Percentiles rank a stretch among this genome's conserved stretches.
Evolutionary conservation across 805 yeast species (phyloP).

Genomic region (Schwanniomyces vanrijiae): DNA sequence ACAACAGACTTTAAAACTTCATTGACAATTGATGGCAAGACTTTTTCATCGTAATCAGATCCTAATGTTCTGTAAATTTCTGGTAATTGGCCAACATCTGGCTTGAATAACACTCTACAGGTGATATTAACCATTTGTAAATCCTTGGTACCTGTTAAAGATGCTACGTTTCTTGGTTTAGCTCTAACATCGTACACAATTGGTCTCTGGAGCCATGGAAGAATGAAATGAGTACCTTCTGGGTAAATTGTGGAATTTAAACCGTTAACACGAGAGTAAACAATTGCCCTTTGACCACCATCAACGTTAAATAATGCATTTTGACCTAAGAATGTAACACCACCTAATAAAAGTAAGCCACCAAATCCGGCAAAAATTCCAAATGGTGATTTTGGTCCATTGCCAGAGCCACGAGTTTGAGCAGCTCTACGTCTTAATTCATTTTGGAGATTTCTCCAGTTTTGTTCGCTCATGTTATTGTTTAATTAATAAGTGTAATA

Average conservation of each 20-base stretch:
- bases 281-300: slow-evolving; percentile 98
- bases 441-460: slow-evolving; percentile 42
- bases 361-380: slow-evolving; percentile 44
- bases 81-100: slow-evolving; percentile 77
- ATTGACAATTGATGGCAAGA: slow-evolving; percentile 95
- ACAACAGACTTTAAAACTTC: slow-evolving; percentile 96
- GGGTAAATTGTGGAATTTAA: slow-evolving; percentile 77
- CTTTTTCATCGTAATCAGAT: slow-evolving; percentile 93
- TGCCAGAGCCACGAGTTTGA: slow-evolving; percentile 23
- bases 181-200: slow-evolving; percentile 93
- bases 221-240: slow-evolving; percentile 93
- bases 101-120: slow-evolving; percentile 95
- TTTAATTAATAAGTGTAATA: neutral
- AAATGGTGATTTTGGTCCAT: slow-evolving; percentile 33
- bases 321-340: slow-evolving; percentile 39
- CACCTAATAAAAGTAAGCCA: slow-evolving; percentile 40
- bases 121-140: slow-evolving; percentile 98
- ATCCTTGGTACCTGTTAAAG: slow-evolving; percentile 97
- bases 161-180: slow-evolving; percentile 93
- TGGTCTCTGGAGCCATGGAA: slow-evolving; percentile 96
- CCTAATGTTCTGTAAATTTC: slow-evolving; percentile 90
- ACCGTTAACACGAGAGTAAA: slow-evolving; percentile 86
- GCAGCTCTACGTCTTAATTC: slow-evolving; percentile 43
- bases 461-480: slow-evolving; percentile 37
- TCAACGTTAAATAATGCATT: slow-evolving; percentile 66